phyloP scores from a whole-genome alignment of 169 alveolate species.

The Eimeria praecox region DNA sequence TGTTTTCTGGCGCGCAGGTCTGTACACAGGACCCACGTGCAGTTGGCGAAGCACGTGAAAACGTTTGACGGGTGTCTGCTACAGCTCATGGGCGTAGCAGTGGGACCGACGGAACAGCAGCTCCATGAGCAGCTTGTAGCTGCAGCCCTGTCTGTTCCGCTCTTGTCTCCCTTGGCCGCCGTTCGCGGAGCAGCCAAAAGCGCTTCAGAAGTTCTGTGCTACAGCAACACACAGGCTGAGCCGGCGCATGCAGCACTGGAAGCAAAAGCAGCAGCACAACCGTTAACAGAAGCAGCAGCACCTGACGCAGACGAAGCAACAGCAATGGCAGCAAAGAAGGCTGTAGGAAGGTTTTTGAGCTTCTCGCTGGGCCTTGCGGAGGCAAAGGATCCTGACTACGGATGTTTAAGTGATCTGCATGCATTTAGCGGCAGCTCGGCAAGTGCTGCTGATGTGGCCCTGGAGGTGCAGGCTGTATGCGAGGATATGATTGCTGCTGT shows the following conservation, averaged over 20 bases:
- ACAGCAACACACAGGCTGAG: not conserved
- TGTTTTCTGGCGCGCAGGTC: slow-evolving; percentile 50
- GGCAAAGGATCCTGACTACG: not conserved
- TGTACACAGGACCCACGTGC: slow-evolving; percentile 72
- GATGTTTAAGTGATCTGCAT: slow-evolving; percentile 8
- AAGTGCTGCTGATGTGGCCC: slow-evolving; percentile 62
- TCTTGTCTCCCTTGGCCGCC: slow-evolving; percentile 57
- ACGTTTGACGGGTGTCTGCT: slow-evolving; percentile 65
- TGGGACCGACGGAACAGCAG: slow-evolving; percentile 13
- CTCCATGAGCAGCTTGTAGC: slow-evolving; percentile 62
- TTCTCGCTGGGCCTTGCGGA: slow-evolving; percentile 25
- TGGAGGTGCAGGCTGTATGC: slow-evolving; percentile 64
- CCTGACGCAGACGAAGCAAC: not conserved
- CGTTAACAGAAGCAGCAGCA: slow-evolving; percentile 10
- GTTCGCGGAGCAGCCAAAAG: slow-evolving; percentile 8
- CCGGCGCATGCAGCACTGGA: not conserved
- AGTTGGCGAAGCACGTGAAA: slow-evolving; percentile 72
- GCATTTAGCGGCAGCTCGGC: slow-evolving; percentile 31
- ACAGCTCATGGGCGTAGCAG: slow-evolving; percentile 71
- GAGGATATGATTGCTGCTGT: slow-evolving; percentile 42
- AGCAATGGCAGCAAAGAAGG: slow-evolving; percentile 41
- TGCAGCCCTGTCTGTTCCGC: slow-evolving; percentile 44
- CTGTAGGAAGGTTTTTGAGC: slow-evolving; percentile 34
- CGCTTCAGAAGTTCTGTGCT: not conserved
- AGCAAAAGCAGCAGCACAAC: not conserved